Evolutionary conservation across 2,329 filamentous ascomycete genomes (phyloP).

Genomic region (Arthroderma uncinatum): DNA sequence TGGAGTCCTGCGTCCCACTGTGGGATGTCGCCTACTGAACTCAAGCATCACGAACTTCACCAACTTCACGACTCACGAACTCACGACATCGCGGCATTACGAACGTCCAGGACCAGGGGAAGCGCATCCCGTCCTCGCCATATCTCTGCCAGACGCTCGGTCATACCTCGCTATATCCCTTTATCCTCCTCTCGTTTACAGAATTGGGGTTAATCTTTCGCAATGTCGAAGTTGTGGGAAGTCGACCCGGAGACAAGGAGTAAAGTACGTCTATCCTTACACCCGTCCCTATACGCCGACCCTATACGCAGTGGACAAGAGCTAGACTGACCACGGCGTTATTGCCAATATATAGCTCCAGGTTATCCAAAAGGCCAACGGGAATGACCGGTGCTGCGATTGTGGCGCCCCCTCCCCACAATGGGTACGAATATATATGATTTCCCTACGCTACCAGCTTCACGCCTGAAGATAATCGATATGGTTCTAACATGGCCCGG

Average conservation of each 20-base stretch:
- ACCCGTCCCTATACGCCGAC: background rate
- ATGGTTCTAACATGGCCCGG: background rate
- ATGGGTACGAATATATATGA: constrained; percentile 87
- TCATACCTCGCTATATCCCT: background rate
- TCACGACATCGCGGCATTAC: no score
- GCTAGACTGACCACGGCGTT: background rate
- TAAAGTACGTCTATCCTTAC: constrained; percentile 55
- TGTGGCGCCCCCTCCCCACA: constrained; percentile 92
- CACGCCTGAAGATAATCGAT: background rate
- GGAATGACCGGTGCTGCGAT: constrained; percentile 87
- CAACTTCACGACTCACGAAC: no score
- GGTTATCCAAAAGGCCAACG: constrained; percentile 77
- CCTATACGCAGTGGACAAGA: background rate
- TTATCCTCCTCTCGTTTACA: background rate
- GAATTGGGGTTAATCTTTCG: background rate
- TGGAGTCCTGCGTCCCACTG: constrained; percentile 2
- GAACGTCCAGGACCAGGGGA: no score
- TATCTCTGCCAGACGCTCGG: background rate
- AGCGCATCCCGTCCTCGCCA: background rate
- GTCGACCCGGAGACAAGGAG: constrained; percentile 94
- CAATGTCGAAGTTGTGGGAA: constrained; percentile 80
- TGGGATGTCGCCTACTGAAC: background rate
- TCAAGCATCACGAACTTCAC: background rate
- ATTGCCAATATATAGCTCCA: constrained; percentile 51
- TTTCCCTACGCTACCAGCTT: constrained; percentile 4